Percentiles rank a stretch among this genome's conserved stretches.
Evolutionary conservation across 2,329 filamentous ascomycete genomes (phyloP).

Genomic region (Diaporthe citri): DNA sequence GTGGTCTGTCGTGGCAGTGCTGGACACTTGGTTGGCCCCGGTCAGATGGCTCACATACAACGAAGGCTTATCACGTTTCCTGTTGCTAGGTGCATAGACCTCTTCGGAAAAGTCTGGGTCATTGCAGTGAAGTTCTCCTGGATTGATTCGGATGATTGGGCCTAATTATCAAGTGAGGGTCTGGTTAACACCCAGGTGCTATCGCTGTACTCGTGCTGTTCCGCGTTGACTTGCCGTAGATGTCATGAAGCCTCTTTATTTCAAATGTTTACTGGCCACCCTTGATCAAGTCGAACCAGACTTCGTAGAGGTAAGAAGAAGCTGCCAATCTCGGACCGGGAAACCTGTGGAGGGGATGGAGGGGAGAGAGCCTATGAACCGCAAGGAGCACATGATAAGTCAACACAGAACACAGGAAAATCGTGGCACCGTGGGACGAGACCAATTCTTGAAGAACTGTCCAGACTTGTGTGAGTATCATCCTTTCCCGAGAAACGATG

Average conservation of each 20-base stretch:
- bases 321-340: constrained; percentile 55
- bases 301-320: constrained; percentile 52
- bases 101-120: constrained; percentile 14
- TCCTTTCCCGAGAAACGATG: neutral
- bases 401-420: neutral
- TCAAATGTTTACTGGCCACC: constrained; percentile 51
- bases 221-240: constrained; percentile 48
- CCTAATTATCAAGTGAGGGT: neutral
- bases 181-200: neutral
- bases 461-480: neutral
- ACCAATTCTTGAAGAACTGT: neutral
- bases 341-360: constrained; percentile 54
- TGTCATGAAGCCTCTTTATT: constrained; percentile 53
- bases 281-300: constrained; percentile 53
- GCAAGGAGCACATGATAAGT: constrained; percentile 41
- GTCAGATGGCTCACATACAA: constrained; percentile 10
- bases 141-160: constrained; percentile 15
- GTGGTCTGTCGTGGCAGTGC: constrained; percentile 14
- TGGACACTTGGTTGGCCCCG: constrained; percentile 1
- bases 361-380: constrained; percentile 54
- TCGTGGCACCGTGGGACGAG: neutral
- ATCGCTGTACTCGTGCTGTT: neutral
- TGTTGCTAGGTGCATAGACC: neutral
- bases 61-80: constrained; percentile 2
- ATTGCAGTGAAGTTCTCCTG: constrained; percentile 11